These are phyloP conservation scores for Atalantia buxifolia DNA, from an alignment of 345 rosid genomes.

Conservation along the genomic window DNA sequence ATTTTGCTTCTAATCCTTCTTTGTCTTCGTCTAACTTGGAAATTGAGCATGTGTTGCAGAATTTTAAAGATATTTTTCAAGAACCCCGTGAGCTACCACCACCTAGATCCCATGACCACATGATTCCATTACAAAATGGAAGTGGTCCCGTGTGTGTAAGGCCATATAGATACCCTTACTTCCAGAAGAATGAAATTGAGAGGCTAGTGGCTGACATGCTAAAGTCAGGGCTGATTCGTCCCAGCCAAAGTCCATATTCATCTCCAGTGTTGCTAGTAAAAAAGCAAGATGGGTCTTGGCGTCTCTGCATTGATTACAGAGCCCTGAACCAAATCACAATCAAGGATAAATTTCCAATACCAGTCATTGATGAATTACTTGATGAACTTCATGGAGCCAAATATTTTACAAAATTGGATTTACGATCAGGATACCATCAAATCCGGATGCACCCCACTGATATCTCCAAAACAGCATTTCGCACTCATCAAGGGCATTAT, in stretches of 20 bases:
- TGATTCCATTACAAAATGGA: neutral
- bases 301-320: too few species aligned
- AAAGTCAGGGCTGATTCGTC: neutral
- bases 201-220: neutral
- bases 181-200: neutral
- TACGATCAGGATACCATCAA: too few species aligned
- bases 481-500: too few species aligned
- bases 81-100: neutral
- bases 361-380: too few species aligned
- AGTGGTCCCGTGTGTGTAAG: neutral
- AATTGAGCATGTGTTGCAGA: neutral
- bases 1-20: neutral
- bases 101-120: neutral
- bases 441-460: too few species aligned
- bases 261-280: neutral
- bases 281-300: neutral
- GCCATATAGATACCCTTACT: neutral
- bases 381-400: too few species aligned
- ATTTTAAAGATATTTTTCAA: neutral
- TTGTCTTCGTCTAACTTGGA: neutral
- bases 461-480: too few species aligned
- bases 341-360: too few species aligned
- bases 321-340: too few species aligned
- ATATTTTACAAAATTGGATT: too few species aligned
- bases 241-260: neutral